These are phyloP conservation scores for Coniferiporia sulphurascens DNA, from an alignment of 1,284 basidiomycete species.

Conservation along the genomic window DNA sequence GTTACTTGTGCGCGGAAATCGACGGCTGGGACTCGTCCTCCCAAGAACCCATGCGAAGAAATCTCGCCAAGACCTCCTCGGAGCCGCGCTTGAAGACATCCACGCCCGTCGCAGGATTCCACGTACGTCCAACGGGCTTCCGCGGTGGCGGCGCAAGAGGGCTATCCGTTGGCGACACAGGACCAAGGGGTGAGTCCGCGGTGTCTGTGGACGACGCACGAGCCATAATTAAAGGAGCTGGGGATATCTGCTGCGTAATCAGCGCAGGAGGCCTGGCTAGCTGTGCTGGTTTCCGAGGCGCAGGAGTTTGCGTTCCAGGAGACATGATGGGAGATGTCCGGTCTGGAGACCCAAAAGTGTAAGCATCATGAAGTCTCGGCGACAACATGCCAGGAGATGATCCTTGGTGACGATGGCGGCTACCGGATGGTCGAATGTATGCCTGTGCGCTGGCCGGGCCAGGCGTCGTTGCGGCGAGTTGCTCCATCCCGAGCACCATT, in stretches of 20 bases:
- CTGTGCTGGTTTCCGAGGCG: conserved; percentile 14
- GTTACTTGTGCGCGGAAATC: neutral
- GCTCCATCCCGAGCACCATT: conserved; percentile 8
- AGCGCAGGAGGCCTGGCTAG: conserved; percentile 9
- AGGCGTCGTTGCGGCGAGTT: conserved; percentile 11
- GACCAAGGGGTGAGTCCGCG: conserved; percentile 17
- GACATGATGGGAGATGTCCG: conserved; percentile 2
- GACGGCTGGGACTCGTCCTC: conserved; percentile 33
- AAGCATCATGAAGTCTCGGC: conserved; percentile 17
- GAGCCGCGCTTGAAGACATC: conserved; percentile 79
- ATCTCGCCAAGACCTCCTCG: conserved; percentile 75
- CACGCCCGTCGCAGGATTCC: conserved; percentile 75
- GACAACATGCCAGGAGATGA: conserved; percentile 18
- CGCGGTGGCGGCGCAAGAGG: conserved; percentile 24
- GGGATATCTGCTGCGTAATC: conserved; percentile 15
- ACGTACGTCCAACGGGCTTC: conserved; percentile 48
- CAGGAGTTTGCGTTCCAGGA: conserved; percentile 20
- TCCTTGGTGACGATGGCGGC: conserved; percentile 1
- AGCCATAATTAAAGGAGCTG: neutral
- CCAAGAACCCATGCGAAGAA: conserved; percentile 71
- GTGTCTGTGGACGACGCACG: conserved; percentile 17
- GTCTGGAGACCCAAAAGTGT: conserved; percentile 16
- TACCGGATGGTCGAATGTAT: neutral
- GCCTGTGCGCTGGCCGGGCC: conserved; percentile 7
- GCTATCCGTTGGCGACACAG: conserved; percentile 18